A percentile compares a stretch with the other conserved stretches of the same genome.
Conservation (phyloP, 441 rosid species). For the Aleurites moluccanus region DNA sequence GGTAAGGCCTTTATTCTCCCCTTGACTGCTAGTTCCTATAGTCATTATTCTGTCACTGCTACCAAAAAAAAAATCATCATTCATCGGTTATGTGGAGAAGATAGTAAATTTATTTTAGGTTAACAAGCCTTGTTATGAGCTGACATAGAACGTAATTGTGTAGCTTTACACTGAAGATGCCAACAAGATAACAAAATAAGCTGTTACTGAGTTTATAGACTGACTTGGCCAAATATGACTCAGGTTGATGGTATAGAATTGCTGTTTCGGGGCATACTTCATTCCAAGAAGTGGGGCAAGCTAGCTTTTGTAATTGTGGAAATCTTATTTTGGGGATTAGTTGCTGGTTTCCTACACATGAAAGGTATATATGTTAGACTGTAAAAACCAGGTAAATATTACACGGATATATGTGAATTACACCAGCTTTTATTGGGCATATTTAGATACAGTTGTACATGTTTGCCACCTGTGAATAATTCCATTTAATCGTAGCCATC, state of each 20-base stretch:
- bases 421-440: not conserved
- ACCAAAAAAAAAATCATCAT: not conserved
- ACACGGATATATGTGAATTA: not conserved
- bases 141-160: not conserved
- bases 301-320: slow-evolving; percentile 48
- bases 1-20: slow-evolving; percentile 31
- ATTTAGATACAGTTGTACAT: not conserved
- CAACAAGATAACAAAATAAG: not conserved
- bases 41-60: not conserved
- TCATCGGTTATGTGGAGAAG: not conserved
- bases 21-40: not conserved
- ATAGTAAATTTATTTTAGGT: not conserved
- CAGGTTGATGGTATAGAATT: slow-evolving; percentile 48
- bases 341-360: slow-evolving; percentile 50
- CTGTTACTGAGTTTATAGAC: slow-evolving; percentile 2
- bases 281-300: slow-evolving; percentile 51
- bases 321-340: slow-evolving; percentile 54
- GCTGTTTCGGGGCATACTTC: slow-evolving; percentile 36
- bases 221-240: slow-evolving; percentile 14
- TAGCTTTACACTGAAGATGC: not conserved
- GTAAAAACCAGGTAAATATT: slow-evolving; percentile 17
- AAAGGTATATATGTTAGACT: slow-evolving; percentile 45
- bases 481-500: not conserved
- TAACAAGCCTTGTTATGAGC: not conserved
- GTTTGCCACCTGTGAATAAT: not conserved